Conservation (phyloP, 2,329 filamentous ascomycete species). For the Pseudogymnoascus sp. region DNA sequence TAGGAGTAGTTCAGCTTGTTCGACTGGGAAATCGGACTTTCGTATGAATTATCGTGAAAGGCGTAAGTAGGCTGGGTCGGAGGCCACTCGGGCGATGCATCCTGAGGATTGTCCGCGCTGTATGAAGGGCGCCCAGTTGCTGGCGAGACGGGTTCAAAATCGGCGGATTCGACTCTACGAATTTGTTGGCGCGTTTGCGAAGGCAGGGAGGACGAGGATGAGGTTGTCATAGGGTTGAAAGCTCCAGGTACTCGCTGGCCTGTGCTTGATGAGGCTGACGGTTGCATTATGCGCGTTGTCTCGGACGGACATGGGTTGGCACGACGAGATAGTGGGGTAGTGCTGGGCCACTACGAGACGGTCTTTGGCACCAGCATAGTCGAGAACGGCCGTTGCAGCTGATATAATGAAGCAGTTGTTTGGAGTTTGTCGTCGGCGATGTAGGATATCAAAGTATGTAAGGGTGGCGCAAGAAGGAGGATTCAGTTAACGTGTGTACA, state of each 20-base stretch:
- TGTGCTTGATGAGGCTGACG: conserved; percentile 4
- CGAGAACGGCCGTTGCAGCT: not conserved
- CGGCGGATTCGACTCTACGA: conserved; percentile 10
- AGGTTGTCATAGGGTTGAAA: conserved; percentile 10
- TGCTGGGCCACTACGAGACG: not conserved
- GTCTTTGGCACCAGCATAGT: not conserved
- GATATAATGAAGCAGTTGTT: not conserved
- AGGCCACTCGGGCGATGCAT: conserved; percentile 1
- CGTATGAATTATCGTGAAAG: not conserved
- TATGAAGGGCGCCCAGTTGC: not conserved
- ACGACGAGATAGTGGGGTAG: conserved; percentile 3
- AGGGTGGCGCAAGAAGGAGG: not conserved
- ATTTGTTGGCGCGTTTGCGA: conserved; percentile 5
- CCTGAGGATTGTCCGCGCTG: not conserved
- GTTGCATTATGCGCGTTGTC: conserved; percentile 9
- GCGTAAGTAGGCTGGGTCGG: not conserved
- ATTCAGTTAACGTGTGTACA: not conserved
- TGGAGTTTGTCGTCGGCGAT: not conserved
- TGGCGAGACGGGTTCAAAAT: not conserved
- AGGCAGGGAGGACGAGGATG: not conserved
- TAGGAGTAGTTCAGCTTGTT: not conserved
- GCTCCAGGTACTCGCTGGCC: conserved; percentile 10
- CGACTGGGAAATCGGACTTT: not conserved
- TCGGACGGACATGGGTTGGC: conserved; percentile 1
- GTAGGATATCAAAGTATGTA: not conserved